Evolutionary conservation across 768 basidiomycete species (phyloP), one percentile per base, ranked within the genome.

Genomic region (Galerina sulciceps): DNA sequence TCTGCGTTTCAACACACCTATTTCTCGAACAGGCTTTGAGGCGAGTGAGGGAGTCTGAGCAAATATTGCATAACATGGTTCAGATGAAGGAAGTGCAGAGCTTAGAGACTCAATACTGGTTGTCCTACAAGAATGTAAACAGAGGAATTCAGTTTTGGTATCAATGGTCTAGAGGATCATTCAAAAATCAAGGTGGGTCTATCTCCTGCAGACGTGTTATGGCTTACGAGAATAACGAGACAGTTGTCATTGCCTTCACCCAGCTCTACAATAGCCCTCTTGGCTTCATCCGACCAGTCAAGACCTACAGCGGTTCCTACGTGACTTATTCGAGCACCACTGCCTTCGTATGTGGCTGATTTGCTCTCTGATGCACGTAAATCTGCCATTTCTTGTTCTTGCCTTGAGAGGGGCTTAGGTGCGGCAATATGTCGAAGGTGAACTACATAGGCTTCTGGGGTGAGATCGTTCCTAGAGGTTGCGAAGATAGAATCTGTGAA

Each of bases 401-500:
- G 82, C 0, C 85, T 82, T 38, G 89, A 93, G 65, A 97, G 79
- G 1, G 95, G 96, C 60, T 91, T 82, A 2, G 93, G 91, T 0
- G 93, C 91, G 34, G 83, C 77, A 48, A 84, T 71, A 67, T 94
- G 91, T 14, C 78, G 82, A 58, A 83, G 79, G 68, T 96, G 94
- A 34, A 85, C 82, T 18, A 82, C 81, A 65, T 96, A 95, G 0
- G 90, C 86, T 46, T 83, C 82, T 1, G 86, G 76, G 3, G 85
- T 87, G 53, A 90, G 65, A 63, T 93, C 89, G 11, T 74, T 76
- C 69, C 86, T 90, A 53, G 83, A 81, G 0, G 90, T 93, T 1
- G 93, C 93, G 67, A 91, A 93, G n/a, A 95, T 74, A 37, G 82
- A 80, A 69, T 91, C 87, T 2, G 81, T 81, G 72, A 94, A 92